Base-by-base conservation (phyloP, 169 alveolate species). In the Plasmodium fragile region DNA sequence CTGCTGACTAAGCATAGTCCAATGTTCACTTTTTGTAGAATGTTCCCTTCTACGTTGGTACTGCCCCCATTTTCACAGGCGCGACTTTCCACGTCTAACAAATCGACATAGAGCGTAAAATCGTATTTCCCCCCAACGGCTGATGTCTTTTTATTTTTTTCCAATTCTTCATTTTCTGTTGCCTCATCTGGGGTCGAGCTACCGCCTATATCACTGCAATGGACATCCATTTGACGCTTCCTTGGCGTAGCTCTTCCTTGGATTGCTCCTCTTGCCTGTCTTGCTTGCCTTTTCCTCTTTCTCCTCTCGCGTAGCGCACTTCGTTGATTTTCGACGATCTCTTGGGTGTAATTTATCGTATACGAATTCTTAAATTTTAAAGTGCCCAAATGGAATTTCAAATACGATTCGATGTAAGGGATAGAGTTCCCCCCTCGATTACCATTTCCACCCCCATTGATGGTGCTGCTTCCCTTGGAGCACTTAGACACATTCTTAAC, bases 21-120 rank as follows among this genome's bases (percentile, higher is more conserved):
- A 11, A 91, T 80, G 55, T 91, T 72, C 16, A 81, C 83, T 52
- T 91, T 91, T 28, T 91, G 91, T 81, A 91, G 52, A 16, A 91
- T 91, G 28, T 91, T 70, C 36, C 94, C 94, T 18, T 91, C 79
- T 10, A 91, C 81, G 75, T 91, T 91, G 53, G 34, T 91, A 32
- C 94, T 91, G 28, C 94, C 94, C 18, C 94, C 94, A 81, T 91
- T 91, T 81, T 91, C 94, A 81, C 94, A 91, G 0, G 94, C 94
- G 34, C 36, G 72, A 81, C 94, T 41, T 91, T 91, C 92, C 36
- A 91, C 71, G 59, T 81, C 82, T 71, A 81, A 28, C 69, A 91
- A 39, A 49, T 91, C 94, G 11, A 91, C 82, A 81, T 91, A 81
- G 45, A 91, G 82, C 0, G 94, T 91, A 91, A 91, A 91, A 91